Percentiles rank a stretch among this genome's conserved stretches.
Conservation (phyloP, 1,139 yeast genomes). For the Debaryomyces sp. region DNA sequence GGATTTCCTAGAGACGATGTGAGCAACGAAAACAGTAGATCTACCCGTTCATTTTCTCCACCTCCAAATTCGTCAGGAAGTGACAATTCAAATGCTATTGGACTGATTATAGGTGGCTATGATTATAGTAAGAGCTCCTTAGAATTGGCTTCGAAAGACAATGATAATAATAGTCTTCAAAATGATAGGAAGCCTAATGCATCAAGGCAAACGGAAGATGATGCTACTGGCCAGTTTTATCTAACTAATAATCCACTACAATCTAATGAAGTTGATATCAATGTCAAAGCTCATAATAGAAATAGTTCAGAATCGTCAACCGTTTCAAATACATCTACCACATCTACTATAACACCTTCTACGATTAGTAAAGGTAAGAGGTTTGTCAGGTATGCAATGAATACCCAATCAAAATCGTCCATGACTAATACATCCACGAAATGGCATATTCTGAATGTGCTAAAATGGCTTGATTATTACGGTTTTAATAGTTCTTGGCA, state of each 20-base stretch:
- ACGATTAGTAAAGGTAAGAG: constrained; percentile 40
- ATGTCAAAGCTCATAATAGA: constrained; percentile 27
- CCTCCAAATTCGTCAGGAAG: constrained; percentile 8
- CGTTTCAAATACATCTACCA: constrained; percentile 32
- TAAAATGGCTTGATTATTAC: constrained; percentile 66
- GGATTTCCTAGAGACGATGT: constrained; percentile 1
- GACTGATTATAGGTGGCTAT: constrained; percentile 36
- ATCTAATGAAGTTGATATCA: not conserved
- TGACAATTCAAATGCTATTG: constrained; percentile 20
- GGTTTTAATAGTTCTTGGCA: constrained; percentile 77
- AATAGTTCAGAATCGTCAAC: constrained; percentile 44
- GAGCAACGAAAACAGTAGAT: not conserved
- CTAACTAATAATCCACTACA: not conserved
- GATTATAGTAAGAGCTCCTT: constrained; percentile 30
- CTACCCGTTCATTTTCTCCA: not conserved
- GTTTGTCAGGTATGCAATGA: constrained; percentile 50
- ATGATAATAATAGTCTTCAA: not conserved
- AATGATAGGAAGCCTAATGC: not conserved
- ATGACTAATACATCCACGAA: constrained; percentile 25
- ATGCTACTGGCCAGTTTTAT: not conserved
- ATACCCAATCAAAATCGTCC: constrained; percentile 29
- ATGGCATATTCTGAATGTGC: constrained; percentile 73
- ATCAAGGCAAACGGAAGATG: not conserved
- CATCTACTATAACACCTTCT: constrained; percentile 33
- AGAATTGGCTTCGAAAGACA: constrained; percentile 7